Base-by-base conservation (phyloP, 139 green algal species). In the Tetraselmis striata region DNA sequence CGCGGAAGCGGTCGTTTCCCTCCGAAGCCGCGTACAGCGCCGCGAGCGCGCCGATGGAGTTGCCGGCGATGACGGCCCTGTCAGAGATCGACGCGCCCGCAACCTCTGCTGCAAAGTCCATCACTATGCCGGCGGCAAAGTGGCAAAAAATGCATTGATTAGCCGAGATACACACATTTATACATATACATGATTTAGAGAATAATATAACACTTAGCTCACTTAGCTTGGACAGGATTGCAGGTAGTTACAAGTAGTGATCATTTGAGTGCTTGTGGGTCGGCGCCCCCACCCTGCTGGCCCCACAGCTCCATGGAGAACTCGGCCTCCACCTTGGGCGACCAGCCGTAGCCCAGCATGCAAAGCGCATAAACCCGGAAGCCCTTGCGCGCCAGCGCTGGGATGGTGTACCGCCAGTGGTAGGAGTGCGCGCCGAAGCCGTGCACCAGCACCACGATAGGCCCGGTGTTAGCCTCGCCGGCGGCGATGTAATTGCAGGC, bases 301-400 rank as follows among this genome's bases (percentile, higher is more conserved):
- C 75, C 58, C 82, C 82, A 85, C 28, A 76, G 27, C 32, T 82
- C 77, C 59, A 58, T 76, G 29, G 1, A 11, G 59, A 79, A 82
- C 27, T 78, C 24, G 2, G 28, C 32, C 32, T 30, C 25, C 27
- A 77, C 76, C 82, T 85, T 85, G 31, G 83, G 76, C 23, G 25
- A 75, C 23, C 28, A 26, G 28, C 82, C 82, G n/a, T 82, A 85
- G 27, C 82, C 82, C 29, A 85, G 77, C 59, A 85, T 30, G 82
- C 78, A 45, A 1, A 80, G 29, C 25, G 82, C 82, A 28, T 80
- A 77, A 5, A 85, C 82, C 2, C 45, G 32, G 82, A 79, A 76
- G 76, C 76, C 76, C 29, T 77, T 30, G 25, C n/a, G 27, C 26
- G 32, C 77, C 5, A 85, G 82, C 45, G 77, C 59, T 2, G 45